A percentile compares a stretch with the other conserved stretches of the same genome.
Evolutionary conservation across 129 eudicot genomes (phyloP).

Genomic region (Ambrosia artemisiifolia): DNA sequence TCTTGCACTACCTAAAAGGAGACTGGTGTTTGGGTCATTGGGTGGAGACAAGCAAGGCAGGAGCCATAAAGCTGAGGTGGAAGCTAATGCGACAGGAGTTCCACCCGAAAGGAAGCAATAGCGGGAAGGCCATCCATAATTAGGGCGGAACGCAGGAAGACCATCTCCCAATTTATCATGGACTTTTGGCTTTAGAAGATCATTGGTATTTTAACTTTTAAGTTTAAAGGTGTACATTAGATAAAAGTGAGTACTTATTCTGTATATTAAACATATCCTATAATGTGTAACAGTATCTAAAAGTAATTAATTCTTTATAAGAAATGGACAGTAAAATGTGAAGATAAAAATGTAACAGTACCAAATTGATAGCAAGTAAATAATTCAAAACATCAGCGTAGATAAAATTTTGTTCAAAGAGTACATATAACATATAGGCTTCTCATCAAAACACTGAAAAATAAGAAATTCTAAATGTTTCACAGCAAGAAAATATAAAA

Average conservation of each 20-base stretch:
- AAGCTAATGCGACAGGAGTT: too few relatives aligned
- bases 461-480: constrained; percentile 25
- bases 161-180: too few relatives aligned
- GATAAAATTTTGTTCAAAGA: constrained; percentile 31
- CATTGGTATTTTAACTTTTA: too few relatives aligned
- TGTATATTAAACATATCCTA: not conserved
- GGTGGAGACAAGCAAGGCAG: too few relatives aligned
- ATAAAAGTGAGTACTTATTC: not conserved
- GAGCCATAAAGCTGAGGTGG: too few relatives aligned
- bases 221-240: not conserved
- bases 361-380: not conserved
- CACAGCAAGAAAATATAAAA: constrained; percentile 25
- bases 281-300: not conserved
- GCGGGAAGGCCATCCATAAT: too few relatives aligned
- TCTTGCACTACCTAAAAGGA: too few relatives aligned
- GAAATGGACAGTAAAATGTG: not conserved
- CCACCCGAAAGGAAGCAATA: too few relatives aligned
- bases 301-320: not conserved
- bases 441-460: constrained; percentile 36
- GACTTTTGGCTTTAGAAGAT: too few relatives aligned
- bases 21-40: too few relatives aligned
- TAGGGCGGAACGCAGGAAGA: too few relatives aligned
- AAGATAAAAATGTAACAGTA: too few relatives aligned
- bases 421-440: constrained; percentile 42
- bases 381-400: constrained; percentile 15